Evolutionary conservation across 371 early-diverging fungal species (phyloP), one percentile per base, ranked within the genome.

Genomic region (Nematocida displodere): DNA sequence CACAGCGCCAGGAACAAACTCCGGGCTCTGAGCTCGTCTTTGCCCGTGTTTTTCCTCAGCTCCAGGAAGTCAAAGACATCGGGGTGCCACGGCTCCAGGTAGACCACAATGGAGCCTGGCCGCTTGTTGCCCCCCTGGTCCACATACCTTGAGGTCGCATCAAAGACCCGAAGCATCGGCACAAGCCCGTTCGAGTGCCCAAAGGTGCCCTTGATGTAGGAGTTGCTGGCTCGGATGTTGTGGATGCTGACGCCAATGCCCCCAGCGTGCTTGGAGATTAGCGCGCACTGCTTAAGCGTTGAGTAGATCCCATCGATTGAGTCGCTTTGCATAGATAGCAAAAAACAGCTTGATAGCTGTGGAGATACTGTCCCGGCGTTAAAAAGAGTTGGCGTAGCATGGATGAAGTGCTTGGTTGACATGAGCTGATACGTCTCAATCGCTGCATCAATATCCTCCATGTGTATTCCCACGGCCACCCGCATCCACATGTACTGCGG

Each of bases 401-500:
- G 96, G 1, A 95, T 96, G 80, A 95, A 97, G 86, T 86, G 90
- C 79, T 91, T 90, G 59, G 88, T 87, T 13, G 92, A 92, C 90
- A 98, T 89, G 54, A 92, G 85, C 78, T 93, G 86, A 81, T 98
- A 97, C 1, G 97, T 95, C 81, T 95, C 90, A 77, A 95, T 90
- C 1, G 90, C 97, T 48, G 88, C 86, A 5, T 91, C 90, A 54
- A 96, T 86, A 81, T 96, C 90, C n/a, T 86, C 85, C 53, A 89
- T 91, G 78, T 97, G 97, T 79, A 98, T 94, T 37, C 95, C 95
- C 66, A 97, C 87, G 31, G 95, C 87, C 2, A 95, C 95, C 79
- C 99, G 90, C 97, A 98, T 97, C 71, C 95, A 85, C 89, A 98
- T 87, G 84, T 98, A 95, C 83, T 98, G 97, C 31, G 97, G 97